phyloP scores from a whole-genome alignment of 805 yeast species.

The Torulaspora quercuum region DNA sequence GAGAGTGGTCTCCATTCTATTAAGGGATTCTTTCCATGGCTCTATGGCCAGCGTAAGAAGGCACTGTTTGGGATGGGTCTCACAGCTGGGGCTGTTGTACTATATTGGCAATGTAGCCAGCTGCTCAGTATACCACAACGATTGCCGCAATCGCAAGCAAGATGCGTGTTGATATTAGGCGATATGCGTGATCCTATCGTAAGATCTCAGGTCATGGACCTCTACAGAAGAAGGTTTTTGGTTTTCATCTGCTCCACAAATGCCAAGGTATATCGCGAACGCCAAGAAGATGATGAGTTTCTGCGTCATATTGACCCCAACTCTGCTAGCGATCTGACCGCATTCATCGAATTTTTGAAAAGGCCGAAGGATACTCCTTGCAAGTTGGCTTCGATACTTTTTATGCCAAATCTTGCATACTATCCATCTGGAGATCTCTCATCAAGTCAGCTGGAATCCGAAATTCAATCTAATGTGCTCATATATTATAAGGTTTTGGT shows the following conservation, averaged over 20 bases:
- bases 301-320: conserved; percentile 27
- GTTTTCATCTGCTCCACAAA: conserved; percentile 34
- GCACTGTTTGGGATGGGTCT: conserved; percentile 17
- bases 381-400: conserved; percentile 27
- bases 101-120: conserved; percentile 17
- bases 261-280: conserved; percentile 20
- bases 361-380: conserved; percentile 10
- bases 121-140: conserved; percentile 18
- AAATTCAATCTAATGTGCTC: conserved; percentile 27
- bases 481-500: conserved; percentile 23
- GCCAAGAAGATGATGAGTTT: conserved; percentile 33
- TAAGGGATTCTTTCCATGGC: background rate
- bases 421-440: conserved; percentile 31
- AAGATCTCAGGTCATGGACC: conserved; percentile 36
- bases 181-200: conserved; percentile 37
- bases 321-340: conserved; percentile 22
- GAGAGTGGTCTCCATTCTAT: background rate
- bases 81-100: conserved; percentile 18
- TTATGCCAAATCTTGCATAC: conserved; percentile 36
- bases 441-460: conserved; percentile 21
- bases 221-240: conserved; percentile 34
- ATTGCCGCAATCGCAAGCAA: conserved; percentile 18
- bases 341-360: conserved; percentile 20
- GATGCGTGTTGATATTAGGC: conserved; percentile 32
- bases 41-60: conserved; percentile 4